Percentiles rank a stretch among this genome's conserved stretches.
Conservation (phyloP, 805 yeast species). For the Teunomyces atbi region DNA sequence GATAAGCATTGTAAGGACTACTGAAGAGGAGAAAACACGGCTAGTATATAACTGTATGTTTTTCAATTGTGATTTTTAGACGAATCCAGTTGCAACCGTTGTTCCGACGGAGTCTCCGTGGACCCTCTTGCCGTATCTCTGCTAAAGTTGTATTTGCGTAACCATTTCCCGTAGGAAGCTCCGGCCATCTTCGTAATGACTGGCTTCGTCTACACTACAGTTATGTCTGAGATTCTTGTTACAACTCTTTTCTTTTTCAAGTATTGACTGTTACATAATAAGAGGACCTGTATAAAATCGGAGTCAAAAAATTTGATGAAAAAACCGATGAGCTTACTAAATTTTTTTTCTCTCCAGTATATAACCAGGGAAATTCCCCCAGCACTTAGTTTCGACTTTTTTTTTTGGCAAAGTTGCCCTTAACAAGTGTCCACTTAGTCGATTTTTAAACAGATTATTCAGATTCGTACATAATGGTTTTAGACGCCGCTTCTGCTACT, state of each 20-base stretch:
- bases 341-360: conserved; percentile 3
- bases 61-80: no score
- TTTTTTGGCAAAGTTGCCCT: conserved; percentile 46
- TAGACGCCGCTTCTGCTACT: conserved; percentile 58
- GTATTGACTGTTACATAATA: not conserved
- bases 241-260: not conserved
- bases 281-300: not conserved
- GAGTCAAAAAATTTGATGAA: conserved; percentile 10
- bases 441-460: conserved; percentile 1
- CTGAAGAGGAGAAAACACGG: no score
- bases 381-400: conserved; percentile 17
- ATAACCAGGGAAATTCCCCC: conserved; percentile 8
- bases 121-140: not conserved
- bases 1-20: no score
- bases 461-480: conserved; percentile 25
- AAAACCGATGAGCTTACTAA: conserved; percentile 3
- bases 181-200: no score
- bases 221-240: not conserved
- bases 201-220: not conserved
- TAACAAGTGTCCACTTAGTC: conserved; percentile 5
- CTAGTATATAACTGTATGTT: no score
- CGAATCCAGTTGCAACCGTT: not conserved
- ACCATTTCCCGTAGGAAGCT: no score
- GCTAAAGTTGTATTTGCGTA: no score
- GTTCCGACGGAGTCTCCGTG: not conserved